Conservation (phyloP, 805 yeast genomes). For the Lipomyces kockii region DNA sequence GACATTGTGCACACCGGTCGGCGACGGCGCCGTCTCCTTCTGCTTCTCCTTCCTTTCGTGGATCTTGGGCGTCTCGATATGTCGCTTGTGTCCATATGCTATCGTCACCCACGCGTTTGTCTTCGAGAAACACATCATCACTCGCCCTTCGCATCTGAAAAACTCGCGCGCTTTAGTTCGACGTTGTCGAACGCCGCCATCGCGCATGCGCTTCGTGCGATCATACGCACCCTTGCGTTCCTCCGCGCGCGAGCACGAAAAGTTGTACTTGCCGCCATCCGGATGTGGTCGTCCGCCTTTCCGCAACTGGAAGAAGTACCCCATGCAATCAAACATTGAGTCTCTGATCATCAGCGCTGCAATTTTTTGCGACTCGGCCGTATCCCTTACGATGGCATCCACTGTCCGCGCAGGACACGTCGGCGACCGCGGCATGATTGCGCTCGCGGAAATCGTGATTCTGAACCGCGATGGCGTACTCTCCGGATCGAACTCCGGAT, state of each 20-base stretch:
- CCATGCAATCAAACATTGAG: slow-evolving; percentile 32
- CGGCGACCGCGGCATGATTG: slow-evolving; percentile 29
- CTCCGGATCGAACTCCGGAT: slow-evolving; percentile 27
- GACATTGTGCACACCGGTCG: background rate
- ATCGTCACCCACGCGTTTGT: slow-evolving; percentile 35
- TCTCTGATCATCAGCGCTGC: slow-evolving; percentile 35
- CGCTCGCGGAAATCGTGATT: slow-evolving; percentile 22
- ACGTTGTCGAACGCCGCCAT: slow-evolving; percentile 35
- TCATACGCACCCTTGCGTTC: slow-evolving; percentile 36
- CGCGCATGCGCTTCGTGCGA: slow-evolving; percentile 36
- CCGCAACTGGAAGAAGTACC: slow-evolving; percentile 34
- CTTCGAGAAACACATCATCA: slow-evolving; percentile 30
- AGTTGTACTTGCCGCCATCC: slow-evolving; percentile 37
- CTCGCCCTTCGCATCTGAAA: slow-evolving; percentile 33
- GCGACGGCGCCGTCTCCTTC: background rate
- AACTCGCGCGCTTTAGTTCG: slow-evolving; percentile 34
- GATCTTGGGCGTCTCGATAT: slow-evolving; percentile 33
- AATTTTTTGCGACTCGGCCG: slow-evolving; percentile 32
- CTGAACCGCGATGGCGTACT: slow-evolving; percentile 28
- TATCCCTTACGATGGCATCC: slow-evolving; percentile 35
- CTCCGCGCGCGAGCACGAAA: slow-evolving; percentile 35
- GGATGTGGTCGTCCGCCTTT: slow-evolving; percentile 35
- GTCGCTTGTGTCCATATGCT: slow-evolving; percentile 31
- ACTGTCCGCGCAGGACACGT: slow-evolving; percentile 34
- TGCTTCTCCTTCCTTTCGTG: slow-evolving; percentile 25